A percentile compares a stretch with the other conserved stretches of the same genome.
These are phyloP conservation scores for Pogostemon cablin DNA, from an alignment of 257 asterid species.

Conservation along the genomic window DNA sequence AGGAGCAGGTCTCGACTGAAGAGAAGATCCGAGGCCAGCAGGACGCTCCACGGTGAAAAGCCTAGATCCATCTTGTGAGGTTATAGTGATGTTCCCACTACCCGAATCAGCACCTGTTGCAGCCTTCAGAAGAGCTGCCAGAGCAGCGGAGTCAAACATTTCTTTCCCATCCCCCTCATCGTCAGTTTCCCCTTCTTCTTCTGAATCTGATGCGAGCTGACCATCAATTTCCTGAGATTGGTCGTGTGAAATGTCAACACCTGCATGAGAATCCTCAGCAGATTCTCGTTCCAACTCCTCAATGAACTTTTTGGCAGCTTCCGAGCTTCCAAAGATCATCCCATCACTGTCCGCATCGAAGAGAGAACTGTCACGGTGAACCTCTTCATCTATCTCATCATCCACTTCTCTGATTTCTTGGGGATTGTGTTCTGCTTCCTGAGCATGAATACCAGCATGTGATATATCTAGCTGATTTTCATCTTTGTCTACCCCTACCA, in stretches of 20 bases:
- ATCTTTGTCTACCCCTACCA: conserved; percentile 23
- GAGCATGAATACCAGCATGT: conserved; percentile 30
- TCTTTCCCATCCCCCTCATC: conserved; percentile 91
- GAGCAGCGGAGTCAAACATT: conserved; percentile 83
- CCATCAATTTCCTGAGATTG: conserved; percentile 72
- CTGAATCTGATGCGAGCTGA: conserved; percentile 90
- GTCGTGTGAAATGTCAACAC: conserved; percentile 48
- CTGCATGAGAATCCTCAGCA: conserved; percentile 51
- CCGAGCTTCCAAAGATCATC: conserved; percentile 81
- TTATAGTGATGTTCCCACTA: conserved; percentile 73
- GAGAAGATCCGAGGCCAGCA: conserved; percentile 91
- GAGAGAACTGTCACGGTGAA: conserved; percentile 47
- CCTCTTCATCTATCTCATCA: conserved; percentile 51
- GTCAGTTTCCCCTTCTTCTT: conserved; percentile 86
- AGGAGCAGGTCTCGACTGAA: conserved; percentile 75
- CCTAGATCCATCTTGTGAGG: conserved; percentile 88
- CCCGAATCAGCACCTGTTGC: conserved; percentile 84
- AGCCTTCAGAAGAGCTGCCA: conserved; percentile 94
- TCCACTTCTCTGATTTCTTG: conserved; percentile 48
- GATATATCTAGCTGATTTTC: conserved; percentile 15
- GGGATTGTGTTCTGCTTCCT: conserved; percentile 19
- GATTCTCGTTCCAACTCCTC: conserved; percentile 87
- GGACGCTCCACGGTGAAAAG: conserved; percentile 95
- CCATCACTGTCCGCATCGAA: conserved; percentile 79
- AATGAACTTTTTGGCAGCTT: conserved; percentile 81